These are phyloP conservation scores for Madurella mycetomatis DNA, from an alignment of 2,329 filamentous ascomycete genomes.

Conservation along the genomic window DNA sequence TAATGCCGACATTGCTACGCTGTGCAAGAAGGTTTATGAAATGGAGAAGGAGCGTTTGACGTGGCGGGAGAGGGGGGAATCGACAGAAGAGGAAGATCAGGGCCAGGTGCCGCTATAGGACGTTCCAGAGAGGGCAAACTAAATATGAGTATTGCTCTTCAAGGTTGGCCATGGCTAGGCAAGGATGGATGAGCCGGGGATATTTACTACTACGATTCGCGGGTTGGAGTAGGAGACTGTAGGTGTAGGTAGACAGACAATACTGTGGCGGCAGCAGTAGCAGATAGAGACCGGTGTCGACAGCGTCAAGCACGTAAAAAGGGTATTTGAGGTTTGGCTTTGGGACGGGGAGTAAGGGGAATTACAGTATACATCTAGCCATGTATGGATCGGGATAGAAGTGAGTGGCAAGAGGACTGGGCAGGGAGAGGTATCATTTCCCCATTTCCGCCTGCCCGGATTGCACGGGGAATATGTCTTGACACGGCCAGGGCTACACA, in stretches of 20 bases:
- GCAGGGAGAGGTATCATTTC: neutral
- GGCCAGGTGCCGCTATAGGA: too few species aligned
- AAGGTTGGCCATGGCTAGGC: neutral
- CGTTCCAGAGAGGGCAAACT: too few species aligned
- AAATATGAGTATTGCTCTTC: neutral
- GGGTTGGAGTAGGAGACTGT: neutral
- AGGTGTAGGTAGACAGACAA: neutral
- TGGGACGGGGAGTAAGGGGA: neutral
- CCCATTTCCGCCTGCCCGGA: too few species aligned
- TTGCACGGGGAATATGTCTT: neutral
- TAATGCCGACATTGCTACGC: conserved; percentile 32
- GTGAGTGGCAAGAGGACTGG: neutral
- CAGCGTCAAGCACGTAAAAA: too few species aligned
- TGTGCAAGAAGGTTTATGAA: conserved; percentile 46
- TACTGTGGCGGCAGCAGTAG: too few species aligned
- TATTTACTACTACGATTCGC: too few species aligned
- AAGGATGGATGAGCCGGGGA: too few species aligned
- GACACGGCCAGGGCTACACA: neutral
- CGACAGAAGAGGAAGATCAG: conserved; percentile 50
- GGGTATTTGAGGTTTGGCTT: too few species aligned
- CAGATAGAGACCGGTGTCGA: too few species aligned
- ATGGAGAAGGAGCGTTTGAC: conserved; percentile 39
- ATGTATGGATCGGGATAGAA: conserved; percentile 13
- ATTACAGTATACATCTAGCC: conserved; percentile 4
- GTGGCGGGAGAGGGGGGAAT: conserved; percentile 53